phyloP scores from a whole-genome alignment of 306 rosid species.

The Vigna angularis region DNA sequence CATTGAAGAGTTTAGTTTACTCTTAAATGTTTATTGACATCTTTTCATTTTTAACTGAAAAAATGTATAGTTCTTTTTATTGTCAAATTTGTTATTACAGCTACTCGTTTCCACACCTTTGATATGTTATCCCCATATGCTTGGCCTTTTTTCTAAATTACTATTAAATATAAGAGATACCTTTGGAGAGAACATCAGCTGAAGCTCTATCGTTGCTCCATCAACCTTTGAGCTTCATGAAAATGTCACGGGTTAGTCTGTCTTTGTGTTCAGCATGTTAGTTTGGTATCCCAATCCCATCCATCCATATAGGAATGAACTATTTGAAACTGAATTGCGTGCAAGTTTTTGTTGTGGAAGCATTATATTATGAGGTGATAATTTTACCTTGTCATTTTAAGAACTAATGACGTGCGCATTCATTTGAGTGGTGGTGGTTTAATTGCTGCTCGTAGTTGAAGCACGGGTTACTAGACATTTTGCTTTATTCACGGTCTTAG shows the following conservation, averaged over 20 bases:
- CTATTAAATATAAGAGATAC: neutral
- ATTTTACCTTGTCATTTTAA: neutral
- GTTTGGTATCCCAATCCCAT: slow-evolving; percentile 3
- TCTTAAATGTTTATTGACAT: slow-evolving; percentile 5
- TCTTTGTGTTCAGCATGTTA: neutral
- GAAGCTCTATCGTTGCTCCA: neutral
- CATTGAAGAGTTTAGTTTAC: slow-evolving; percentile 4
- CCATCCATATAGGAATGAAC: slow-evolving; percentile 16
- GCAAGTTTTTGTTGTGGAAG: neutral
- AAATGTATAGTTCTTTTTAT: neutral
- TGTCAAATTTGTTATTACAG: neutral
- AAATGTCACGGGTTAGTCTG: neutral
- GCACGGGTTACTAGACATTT: slow-evolving; percentile 4
- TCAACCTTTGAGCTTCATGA: neutral
- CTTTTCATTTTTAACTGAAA: neutral
- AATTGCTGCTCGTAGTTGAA: slow-evolving; percentile 26
- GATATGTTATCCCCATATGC: neutral
- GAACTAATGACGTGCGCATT: neutral
- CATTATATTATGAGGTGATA: neutral
- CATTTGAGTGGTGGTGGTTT: slow-evolving; percentile 9
- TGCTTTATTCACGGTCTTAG: slow-evolving; percentile 7
- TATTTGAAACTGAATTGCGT: slow-evolving; percentile 12
- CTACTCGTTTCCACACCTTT: neutral
- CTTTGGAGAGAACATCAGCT: neutral
- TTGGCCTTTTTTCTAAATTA: neutral